Evolutionary conservation across 2,329 filamentous ascomycete species (phyloP), one percentile per base, ranked within the genome.

Genomic region (Hypocrella siamensis): DNA sequence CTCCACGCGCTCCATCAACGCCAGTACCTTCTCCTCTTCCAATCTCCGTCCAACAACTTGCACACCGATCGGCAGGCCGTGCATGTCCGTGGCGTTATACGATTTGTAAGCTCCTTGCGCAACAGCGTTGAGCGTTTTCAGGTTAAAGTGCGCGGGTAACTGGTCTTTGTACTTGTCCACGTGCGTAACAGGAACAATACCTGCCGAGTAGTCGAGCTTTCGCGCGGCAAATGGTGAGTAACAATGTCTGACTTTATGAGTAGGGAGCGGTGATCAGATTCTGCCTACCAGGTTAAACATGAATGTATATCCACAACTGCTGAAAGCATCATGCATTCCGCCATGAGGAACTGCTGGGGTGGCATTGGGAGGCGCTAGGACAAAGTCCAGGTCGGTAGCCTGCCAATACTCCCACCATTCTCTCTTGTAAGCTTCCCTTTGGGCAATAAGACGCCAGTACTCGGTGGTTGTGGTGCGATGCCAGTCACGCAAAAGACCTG

Each of bases 291-390:
- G 42, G 45, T 94, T 94, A 60, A 90, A 96, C 34, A 93, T 56
- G 50, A 94, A 93, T 0, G 86, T 94, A 48, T 96, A 94, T 1
- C 84, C 85, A 46, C 86, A 94, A 42, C 77, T 83, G 39, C 79
- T 80, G 28, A 90, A 75, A 3, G 83, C 83, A 44, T 88, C 76
- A 42, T 73, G 71, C 84, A 93, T 94, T 0, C 75, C 85, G 29
- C 76, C 72, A 49, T 93, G 85, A 1, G 85, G 85, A 4, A 93
- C 71, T 1, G 86, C 86, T 2, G 86, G 85, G 1, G 84, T 93
- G 0, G 86, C 84, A 51, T 94, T 93, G 0, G 78, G 84, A n/a
- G 81, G 79, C 8, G 79, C 75, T 21, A 94, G 56, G 41, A 94
- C 66, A 40, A 86, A 76, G 53, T 94, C 86, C 40, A 86, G 58